These are phyloP conservation scores for Yueomyces sp. DNA, from an alignment of 1,139 yeast species.

Conservation along the genomic window DNA sequence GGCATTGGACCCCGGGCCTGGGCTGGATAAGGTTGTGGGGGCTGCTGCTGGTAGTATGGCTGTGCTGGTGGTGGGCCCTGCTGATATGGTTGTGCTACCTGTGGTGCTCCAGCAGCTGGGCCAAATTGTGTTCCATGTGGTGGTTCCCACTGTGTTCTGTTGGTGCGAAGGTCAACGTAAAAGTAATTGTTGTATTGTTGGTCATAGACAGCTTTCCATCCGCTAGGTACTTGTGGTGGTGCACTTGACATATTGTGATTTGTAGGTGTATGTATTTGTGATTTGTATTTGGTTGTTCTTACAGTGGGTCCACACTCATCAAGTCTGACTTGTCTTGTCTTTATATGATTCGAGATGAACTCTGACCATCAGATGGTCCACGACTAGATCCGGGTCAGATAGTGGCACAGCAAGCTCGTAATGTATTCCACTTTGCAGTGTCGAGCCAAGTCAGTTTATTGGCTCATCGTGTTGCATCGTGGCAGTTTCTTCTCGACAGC, in stretches of 20 bases:
- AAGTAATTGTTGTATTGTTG: constrained; percentile 66
- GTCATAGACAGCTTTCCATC: constrained; percentile 86
- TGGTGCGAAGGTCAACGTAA: constrained; percentile 61
- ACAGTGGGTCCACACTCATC: background rate
- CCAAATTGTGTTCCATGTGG: constrained; percentile 44
- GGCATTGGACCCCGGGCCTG: constrained; percentile 5
- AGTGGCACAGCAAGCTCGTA: too few species aligned
- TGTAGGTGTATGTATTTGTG: too few species aligned
- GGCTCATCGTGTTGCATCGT: too few species aligned
- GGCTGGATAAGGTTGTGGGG: constrained; percentile 6
- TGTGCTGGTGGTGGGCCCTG: constrained; percentile 6
- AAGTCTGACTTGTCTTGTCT: background rate
- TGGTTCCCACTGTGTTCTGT: constrained; percentile 83
- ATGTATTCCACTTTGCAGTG: too few species aligned
- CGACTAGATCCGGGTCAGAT: too few species aligned
- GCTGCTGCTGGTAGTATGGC: constrained; percentile 2
- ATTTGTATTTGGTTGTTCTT: background rate
- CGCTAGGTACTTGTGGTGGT: constrained; percentile 51
- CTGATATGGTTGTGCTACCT: constrained; percentile 3
- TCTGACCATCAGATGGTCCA: too few species aligned
- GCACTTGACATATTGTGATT: background rate
- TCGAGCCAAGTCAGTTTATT: too few species aligned
- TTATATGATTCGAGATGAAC: background rate
- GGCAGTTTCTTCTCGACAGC: too few species aligned
- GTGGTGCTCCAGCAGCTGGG: background rate